Base-by-base conservation (phyloP, 2,329 filamentous ascomycete genomes). In the Sclerotinia subarctica region DNA sequence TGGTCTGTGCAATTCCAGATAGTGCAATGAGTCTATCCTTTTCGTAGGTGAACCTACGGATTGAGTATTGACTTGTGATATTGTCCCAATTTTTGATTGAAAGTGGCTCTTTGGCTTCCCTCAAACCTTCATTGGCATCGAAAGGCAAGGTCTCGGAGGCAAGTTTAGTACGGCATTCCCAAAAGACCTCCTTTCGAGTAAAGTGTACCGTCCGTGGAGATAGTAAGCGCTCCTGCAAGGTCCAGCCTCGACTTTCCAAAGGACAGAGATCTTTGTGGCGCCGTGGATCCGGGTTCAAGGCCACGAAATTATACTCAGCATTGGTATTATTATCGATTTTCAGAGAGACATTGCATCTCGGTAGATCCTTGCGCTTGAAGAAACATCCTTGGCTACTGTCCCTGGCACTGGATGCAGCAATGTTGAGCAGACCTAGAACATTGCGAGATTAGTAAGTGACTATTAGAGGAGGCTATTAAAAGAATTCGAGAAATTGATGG, bases 81-180 rank as follows among this genome's bases (percentile, higher is more conserved):
- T 5, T 11, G 10, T 17, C 3, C 52, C 52, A 32, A 5, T 5
- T 53, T 0, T 5, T 0, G 8, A 32, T 32, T 32, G 52, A 32
- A 21, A 53, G 15, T 10, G 2, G 7, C 3, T 52, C 24, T n/a
- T 52, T 52, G 11, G 3, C 7, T 21, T 8, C 10, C n/a, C 3
- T 24, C 0, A 11, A 7, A 10, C 0, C 0, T 49, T 15, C 3
- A 4, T 3, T 24, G 15, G n/a, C 26, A 13, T 7, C 1, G 5
- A 19, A 32, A 54, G 26, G 26, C 2, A 8, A 54, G 4, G 17
- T 32, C 13, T 54, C 52, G 1, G 52, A 32, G 21, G 21, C 26
- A 54, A 54, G 5, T 10, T 54, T 54, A 19, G 17, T 21, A 54
- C 11, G 2, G 26, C 52, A 54, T 5, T 54, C 52, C 52, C 26